Evolutionary conservation across 177 flowering plant species (phyloP), one percentile per base, ranked within the genome.

Genomic region (Vitis hybrid): DNA sequence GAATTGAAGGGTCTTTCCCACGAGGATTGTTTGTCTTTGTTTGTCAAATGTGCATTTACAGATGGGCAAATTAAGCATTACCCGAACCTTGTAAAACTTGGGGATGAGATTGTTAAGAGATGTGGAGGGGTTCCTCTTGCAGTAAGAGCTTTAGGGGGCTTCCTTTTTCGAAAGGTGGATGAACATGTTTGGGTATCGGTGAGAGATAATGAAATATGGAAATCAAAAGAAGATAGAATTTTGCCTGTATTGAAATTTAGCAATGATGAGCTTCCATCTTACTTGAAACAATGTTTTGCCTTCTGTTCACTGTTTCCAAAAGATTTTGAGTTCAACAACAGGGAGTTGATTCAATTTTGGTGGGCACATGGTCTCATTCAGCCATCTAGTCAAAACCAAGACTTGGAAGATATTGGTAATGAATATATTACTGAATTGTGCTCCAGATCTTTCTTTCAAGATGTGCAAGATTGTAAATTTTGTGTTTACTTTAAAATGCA

Each of bases 231-330:
- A 69, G 46, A 64, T 57, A 55, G 59, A 20, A 56, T 68, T 57
- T 48, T 68, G 51, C 59, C 65, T 3, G 60, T 55, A 2, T 24
- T 74, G 9, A 58, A 35, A 20, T 11, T 74, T 8, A 74, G 77
- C 32, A 69, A 74, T 7, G 35, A 74, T 15, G 60, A 64, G 1
- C 11, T 74, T 52, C 60, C 73, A 2, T 35, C 73, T 9, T 66
- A 50, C 60, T 46, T 74, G 55, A 74, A 68, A 58, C 54, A 61
- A 49, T 69, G 77, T 59, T 74, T 74, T 52, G 72, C 61, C 9
- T 63, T 6, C 51, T 74, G 73, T 59, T 68, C 73, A 27, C 6
- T 74, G 15, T 74, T 64, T 21, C 73, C 77, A 7, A 68, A 74
- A 35, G 72, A 68, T 50, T 64, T 30, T 57, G 32, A 12, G 3